phyloP scores from a whole-genome alignment of 2,329 filamentous ascomycete species.

The Penicillium italicum region DNA sequence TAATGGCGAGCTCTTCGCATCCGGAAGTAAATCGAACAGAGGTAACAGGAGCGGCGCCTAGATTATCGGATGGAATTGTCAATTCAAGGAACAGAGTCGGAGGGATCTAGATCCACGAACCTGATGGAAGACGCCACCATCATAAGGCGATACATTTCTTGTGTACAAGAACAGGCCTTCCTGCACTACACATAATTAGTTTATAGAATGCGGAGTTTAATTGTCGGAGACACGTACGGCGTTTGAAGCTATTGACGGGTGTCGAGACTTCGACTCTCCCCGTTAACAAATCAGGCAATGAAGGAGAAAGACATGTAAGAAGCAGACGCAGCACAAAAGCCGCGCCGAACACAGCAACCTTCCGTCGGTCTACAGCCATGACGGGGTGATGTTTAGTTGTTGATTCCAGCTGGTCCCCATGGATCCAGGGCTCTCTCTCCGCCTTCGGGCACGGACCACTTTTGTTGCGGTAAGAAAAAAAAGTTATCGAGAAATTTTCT shows the following conservation, averaged over 20 bases:
- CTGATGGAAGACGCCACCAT: slow-evolving; percentile 79
- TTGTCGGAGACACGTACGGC: slow-evolving; percentile 55
- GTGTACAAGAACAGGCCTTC: slow-evolving; percentile 95
- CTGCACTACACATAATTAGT: slow-evolving; percentile 61
- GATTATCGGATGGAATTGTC: slow-evolving; percentile 7
- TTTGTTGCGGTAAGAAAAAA: slow-evolving; percentile 29
- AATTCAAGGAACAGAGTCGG: slow-evolving; percentile 1
- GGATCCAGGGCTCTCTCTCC: slow-evolving; percentile 10
- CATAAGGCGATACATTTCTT: slow-evolving; percentile 93
- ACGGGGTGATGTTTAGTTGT: slow-evolving; percentile 9
- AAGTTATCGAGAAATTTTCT: slow-evolving; percentile 39
- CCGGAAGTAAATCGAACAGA: slow-evolving; percentile 83
- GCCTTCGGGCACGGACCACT: slow-evolving; percentile 34
- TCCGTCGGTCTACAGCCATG: slow-evolving; percentile 57
- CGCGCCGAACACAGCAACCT: slow-evolving; percentile 66
- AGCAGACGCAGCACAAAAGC: slow-evolving; percentile 76
- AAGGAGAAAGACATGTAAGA: slow-evolving; percentile 76
- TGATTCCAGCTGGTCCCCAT: slow-evolving; percentile 10
- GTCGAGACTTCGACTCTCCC: slow-evolving; percentile 95
- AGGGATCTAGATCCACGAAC: slow-evolving; percentile 32
- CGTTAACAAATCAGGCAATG: slow-evolving; percentile 77
- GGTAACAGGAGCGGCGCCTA: slow-evolving; percentile 85
- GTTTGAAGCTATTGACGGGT: slow-evolving; percentile 95
- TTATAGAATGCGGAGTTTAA: background rate
- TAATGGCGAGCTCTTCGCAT: slow-evolving; percentile 62